A percentile compares a stretch with the other conserved stretches of the same genome.
Conservation (phyloP, 1,284 basidiomycete genomes). For the Moesziomyces sp. region DNA sequence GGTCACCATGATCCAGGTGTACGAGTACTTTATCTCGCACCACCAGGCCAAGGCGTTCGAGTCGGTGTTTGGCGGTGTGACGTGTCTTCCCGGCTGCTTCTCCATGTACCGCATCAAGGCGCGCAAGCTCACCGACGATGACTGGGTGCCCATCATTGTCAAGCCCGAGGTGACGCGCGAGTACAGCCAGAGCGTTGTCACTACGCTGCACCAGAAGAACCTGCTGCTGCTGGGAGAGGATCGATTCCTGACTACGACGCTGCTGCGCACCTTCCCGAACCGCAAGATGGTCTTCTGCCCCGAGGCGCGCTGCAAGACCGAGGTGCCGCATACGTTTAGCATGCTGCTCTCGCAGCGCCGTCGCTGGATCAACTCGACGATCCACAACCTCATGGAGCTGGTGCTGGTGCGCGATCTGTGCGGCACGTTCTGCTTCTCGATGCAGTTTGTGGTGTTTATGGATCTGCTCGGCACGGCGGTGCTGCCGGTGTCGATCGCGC, state of each 20-base stretch:
- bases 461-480: conserved; percentile 96
- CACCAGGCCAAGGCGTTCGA: conserved; percentile 98
- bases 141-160: conserved; percentile 97
- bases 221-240: conserved; percentile 95
- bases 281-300: conserved; percentile 99
- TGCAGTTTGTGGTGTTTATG: conserved; percentile 93
- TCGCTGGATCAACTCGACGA: conserved; percentile 99
- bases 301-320: conserved; percentile 91
- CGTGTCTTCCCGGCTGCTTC: conserved; percentile 98
- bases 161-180: conserved; percentile 98
- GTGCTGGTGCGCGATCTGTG: conserved; percentile 93
- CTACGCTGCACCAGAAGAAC: conserved; percentile 97
- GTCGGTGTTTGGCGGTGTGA: conserved; percentile 98
- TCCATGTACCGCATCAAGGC: conserved; percentile 99
- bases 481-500: conserved; percentile 88
- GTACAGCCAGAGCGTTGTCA: conserved; percentile 92
- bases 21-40: conserved; percentile 99
- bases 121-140: conserved; percentile 80
- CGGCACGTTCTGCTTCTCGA: conserved; percentile 73
- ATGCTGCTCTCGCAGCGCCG: conserved; percentile 95
- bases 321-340: conserved; percentile 94
- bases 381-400: conserved; percentile 99
- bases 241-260: conserved; percentile 81
- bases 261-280: conserved; percentile 87
- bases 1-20: conserved; percentile 98